Conservation (phyloP, 176 grass and related monocot species). For the Saccharum spontaneum region DNA sequence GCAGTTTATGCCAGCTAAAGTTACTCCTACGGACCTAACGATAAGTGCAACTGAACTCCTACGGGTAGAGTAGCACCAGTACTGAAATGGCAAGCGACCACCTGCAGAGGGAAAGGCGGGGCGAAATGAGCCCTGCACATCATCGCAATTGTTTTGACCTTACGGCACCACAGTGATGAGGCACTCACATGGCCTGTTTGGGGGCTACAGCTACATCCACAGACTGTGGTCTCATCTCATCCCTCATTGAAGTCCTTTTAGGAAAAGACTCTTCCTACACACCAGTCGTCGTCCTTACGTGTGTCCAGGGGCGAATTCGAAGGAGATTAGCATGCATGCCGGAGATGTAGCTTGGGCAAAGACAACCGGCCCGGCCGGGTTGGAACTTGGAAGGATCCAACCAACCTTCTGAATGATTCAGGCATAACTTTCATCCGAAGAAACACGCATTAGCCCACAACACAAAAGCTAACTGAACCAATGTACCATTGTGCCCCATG, state of each 20-base stretch:
- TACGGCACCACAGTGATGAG: slow-evolving; percentile 13
- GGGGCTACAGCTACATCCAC: not conserved
- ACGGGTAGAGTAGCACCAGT: not conserved
- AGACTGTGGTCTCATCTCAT: slow-evolving; percentile 35
- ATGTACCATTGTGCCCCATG: not conserved
- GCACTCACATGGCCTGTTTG: slow-evolving; percentile 55
- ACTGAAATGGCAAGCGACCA: slow-evolving; percentile 22
- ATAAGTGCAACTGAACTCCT: not conserved
- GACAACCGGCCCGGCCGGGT: not conserved
- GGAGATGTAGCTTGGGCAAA: not conserved
- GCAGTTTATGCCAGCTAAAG: not conserved
- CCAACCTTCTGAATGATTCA: slow-evolving; percentile 50
- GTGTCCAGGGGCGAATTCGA: not conserved
- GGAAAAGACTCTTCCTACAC: slow-evolving; percentile 18
- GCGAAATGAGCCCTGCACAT: not conserved
- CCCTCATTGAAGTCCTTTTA: slow-evolving; percentile 17
- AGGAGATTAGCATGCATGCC: slow-evolving; percentile 1
- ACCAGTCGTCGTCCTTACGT: slow-evolving; percentile 2
- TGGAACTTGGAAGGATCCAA: slow-evolving; percentile 38
- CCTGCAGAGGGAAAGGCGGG: not conserved
- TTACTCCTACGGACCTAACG: not conserved
- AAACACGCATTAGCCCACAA: slow-evolving; percentile 43
- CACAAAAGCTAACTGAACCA: slow-evolving; percentile 27
- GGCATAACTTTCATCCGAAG: slow-evolving; percentile 42
- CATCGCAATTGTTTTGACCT: slow-evolving; percentile 39